A percentile compares a stretch with the other conserved stretches of the same genome.
phyloP scores from a whole-genome alignment of 371 early-diverging fungal species.

The Syncephalastrum monosporum region DNA sequence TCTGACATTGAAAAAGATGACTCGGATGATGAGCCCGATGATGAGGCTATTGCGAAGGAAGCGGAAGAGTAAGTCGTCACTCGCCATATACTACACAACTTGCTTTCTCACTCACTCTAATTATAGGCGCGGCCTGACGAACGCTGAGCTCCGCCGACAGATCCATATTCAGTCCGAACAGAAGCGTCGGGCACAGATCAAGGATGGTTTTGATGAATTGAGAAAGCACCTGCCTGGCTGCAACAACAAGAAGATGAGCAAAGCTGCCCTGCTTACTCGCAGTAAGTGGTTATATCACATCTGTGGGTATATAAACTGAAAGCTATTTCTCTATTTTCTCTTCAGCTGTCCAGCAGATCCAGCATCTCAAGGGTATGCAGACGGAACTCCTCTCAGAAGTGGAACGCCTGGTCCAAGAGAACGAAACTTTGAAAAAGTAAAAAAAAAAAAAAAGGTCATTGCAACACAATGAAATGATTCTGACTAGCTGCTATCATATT shows the following conservation, averaged over 20 bases:
- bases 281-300: constrained; percentile 26
- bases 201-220: constrained; percentile 53
- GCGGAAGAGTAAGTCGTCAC: constrained; percentile 22
- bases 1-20: constrained; percentile 27
- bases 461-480: constrained; percentile 9
- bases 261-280: constrained; percentile 52
- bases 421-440: constrained; percentile 49
- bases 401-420: constrained; percentile 48
- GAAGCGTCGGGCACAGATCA: constrained; percentile 51
- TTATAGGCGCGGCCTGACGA: constrained; percentile 18
- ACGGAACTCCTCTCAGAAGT: constrained; percentile 46
- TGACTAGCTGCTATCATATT: constrained; percentile 2
- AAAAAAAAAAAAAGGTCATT: not conserved
- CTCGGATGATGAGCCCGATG: constrained; percentile 20
- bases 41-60: constrained; percentile 24
- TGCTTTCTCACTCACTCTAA: not conserved
- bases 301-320: constrained; percentile 6
- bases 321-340: too few species aligned
- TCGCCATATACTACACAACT: not conserved
- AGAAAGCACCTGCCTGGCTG: constrained; percentile 51
- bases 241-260: constrained; percentile 57
- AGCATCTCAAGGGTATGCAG: constrained; percentile 45
- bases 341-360: constrained; percentile 48
- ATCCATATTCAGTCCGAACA: constrained; percentile 56
- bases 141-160: constrained; percentile 48